Conservation (phyloP, 73 alveolate species). For the Paramecium octaurelia region DNA sequence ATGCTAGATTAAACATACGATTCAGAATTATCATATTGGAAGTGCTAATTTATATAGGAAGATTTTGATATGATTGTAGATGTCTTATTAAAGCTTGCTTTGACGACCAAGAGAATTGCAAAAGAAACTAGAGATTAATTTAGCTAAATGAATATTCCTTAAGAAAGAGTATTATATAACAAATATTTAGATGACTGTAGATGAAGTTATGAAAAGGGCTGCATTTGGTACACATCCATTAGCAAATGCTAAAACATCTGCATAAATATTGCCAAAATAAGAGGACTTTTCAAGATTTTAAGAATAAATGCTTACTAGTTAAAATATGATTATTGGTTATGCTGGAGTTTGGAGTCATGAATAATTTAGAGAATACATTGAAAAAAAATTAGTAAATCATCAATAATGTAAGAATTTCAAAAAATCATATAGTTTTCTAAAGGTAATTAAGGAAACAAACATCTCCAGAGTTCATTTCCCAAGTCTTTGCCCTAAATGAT, state of each 20-base stretch:
- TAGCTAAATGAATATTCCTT: neutral
- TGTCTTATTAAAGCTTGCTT: neutral
- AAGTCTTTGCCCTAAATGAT: neutral
- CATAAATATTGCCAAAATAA: neutral
- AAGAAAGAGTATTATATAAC: neutral
- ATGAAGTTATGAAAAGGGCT: conserved; percentile 18
- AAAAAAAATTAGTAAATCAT: conserved; percentile 33
- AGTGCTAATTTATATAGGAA: conserved; percentile 36
- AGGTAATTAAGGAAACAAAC: neutral
- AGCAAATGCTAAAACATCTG: neutral
- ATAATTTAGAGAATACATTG: conserved; percentile 29
- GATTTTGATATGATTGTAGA: conserved; percentile 20
- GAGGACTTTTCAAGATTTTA: conserved; percentile 21
- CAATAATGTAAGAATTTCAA: neutral
- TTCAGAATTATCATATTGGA: conserved; percentile 31
- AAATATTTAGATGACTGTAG: neutral
- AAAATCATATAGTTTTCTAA: neutral
- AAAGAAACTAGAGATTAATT: conserved; percentile 25
- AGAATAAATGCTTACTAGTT: conserved; percentile 21
- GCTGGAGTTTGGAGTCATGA: conserved; percentile 47
- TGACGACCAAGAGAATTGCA: neutral
- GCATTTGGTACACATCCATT: conserved; percentile 29
- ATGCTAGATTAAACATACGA: neutral
- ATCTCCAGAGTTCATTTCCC: neutral
- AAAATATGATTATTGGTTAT: conserved; percentile 22